These are phyloP conservation scores for Trichosporon ovoides DNA, from an alignment of 1,284 basidiomycete species.

Conservation along the genomic window DNA sequence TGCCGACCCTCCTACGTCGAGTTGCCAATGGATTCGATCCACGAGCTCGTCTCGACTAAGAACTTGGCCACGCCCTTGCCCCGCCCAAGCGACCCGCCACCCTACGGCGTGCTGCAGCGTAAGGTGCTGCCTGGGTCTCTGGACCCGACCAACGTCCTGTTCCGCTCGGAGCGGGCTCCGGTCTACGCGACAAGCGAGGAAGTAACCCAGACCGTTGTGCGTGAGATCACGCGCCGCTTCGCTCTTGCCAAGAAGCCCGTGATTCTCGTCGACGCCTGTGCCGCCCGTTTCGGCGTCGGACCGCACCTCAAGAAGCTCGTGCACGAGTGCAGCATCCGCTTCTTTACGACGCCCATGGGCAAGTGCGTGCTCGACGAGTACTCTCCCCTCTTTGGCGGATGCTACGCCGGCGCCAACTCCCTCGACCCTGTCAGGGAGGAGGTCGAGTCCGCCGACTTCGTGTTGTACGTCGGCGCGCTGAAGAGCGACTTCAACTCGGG, in stretches of 20 bases:
- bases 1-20: conserved; percentile 83
- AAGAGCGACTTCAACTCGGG: conserved; percentile 78
- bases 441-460: conserved; percentile 75
- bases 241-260: conserved; percentile 64
- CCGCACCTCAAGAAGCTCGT: conserved; percentile 66
- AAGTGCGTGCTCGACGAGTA: conserved; percentile 75
- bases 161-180: background rate
- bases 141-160: conserved; percentile 11
- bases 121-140: background rate
- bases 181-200: conserved; percentile 53
- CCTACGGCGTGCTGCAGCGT: conserved; percentile 4
- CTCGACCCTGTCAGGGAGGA: conserved; percentile 64
- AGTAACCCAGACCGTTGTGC: conserved; percentile 65
- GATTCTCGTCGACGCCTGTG: conserved; percentile 83
- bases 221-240: conserved; percentile 64
- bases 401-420: conserved; percentile 74
- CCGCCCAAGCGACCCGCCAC: conserved; percentile 17
- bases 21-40: conserved; percentile 78
- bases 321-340: conserved; percentile 63
- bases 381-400: conserved; percentile 77
- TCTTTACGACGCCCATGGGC: conserved; percentile 66
- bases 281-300: conserved; percentile 70
- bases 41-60: conserved; percentile 61
- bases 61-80: conserved; percentile 54
- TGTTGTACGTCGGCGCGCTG: conserved; percentile 73